Conservation (phyloP, 768 basidiomycete genomes). For the Amylocystis lapponica region DNA sequence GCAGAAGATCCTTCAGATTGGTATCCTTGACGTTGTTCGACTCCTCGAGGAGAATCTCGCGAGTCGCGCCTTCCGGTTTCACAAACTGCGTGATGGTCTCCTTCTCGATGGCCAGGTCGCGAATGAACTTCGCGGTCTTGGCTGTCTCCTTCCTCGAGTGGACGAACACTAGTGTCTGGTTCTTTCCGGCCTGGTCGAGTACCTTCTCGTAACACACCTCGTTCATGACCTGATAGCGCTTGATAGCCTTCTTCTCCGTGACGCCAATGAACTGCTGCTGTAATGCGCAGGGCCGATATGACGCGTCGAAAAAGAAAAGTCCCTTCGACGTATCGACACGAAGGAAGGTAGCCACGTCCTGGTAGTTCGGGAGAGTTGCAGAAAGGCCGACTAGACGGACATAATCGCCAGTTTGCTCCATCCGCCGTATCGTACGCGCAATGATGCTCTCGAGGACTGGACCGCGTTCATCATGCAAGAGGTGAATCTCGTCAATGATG, state of each 20-base stretch:
- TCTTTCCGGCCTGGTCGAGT: slow-evolving; percentile 84
- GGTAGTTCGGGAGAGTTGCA: slow-evolving; percentile 96
- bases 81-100: slow-evolving; percentile 96
- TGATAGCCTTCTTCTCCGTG: slow-evolving; percentile 99
- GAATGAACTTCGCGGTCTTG: slow-evolving; percentile 91
- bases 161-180: slow-evolving; percentile 93
- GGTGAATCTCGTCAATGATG: slow-evolving; percentile 97
- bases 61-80: slow-evolving; percentile 84
- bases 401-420: slow-evolving; percentile 92
- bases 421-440: slow-evolving; percentile 82
- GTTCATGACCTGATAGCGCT: slow-evolving; percentile 96
- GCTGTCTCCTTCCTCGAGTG: slow-evolving; percentile 98
- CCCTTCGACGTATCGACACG: slow-evolving; percentile 90
- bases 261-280: slow-evolving; percentile 97
- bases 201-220: slow-evolving; percentile 99
- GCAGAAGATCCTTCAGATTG: slow-evolving; percentile 82
- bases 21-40: slow-evolving; percentile 76
- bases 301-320: slow-evolving; percentile 94
- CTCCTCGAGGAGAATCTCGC: slow-evolving; percentile 86
- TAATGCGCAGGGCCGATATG: slow-evolving; percentile 89
- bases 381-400: slow-evolving; percentile 94
- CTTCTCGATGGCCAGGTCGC: slow-evolving; percentile 94
- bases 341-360: slow-evolving; percentile 96
- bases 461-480: slow-evolving; percentile 96
- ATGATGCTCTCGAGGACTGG: slow-evolving; percentile 92